A percentile compares a stretch with the other conserved stretches of the same genome.
Evolutionary conservation across 2,329 filamentous ascomycete genomes (phyloP).

Genomic region (Didymella pinodella): DNA sequence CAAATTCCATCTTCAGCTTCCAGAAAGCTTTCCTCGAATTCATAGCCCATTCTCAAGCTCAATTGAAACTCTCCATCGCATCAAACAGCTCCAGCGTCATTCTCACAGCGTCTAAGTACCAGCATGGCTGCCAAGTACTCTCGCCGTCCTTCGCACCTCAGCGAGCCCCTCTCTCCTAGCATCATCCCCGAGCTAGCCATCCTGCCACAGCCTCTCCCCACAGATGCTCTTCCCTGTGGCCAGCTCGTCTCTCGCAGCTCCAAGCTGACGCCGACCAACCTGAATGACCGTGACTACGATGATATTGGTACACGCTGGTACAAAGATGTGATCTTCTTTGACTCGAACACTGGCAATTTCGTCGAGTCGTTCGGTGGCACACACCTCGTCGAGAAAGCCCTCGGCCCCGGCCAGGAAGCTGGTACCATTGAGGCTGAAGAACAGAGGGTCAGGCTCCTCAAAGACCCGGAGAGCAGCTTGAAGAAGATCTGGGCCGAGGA

Average conservation of each 20-base stretch:
- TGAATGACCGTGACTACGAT: slow-evolving; percentile 48
- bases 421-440: slow-evolving; percentile 48
- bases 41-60: background rate
- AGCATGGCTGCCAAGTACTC: slow-evolving; percentile 41
- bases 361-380: slow-evolving; percentile 43
- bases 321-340: slow-evolving; percentile 48
- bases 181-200: slow-evolving; percentile 45
- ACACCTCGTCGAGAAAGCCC: slow-evolving; percentile 41
- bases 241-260: slow-evolving; percentile 44
- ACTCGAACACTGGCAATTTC: slow-evolving; percentile 35
- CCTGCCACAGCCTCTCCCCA: slow-evolving; percentile 42
- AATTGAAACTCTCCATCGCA: slow-evolving; percentile 11
- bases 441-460: slow-evolving; percentile 44
- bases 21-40: background rate
- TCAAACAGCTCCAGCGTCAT: slow-evolving; percentile 3
- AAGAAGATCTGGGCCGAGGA: slow-evolving; percentile 36
- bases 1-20: background rate
- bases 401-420: slow-evolving; percentile 36
- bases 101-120: slow-evolving; percentile 3
- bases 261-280: slow-evolving; percentile 37
- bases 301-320: slow-evolving; percentile 48
- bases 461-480: slow-evolving; percentile 39
- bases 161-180: slow-evolving; percentile 42
- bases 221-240: slow-evolving; percentile 39
- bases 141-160: slow-evolving; percentile 38